Evolutionary conservation across 2,329 filamentous ascomycete species (phyloP), one percentile per base, ranked within the genome.

Genomic region (Neospermospora avenae): DNA sequence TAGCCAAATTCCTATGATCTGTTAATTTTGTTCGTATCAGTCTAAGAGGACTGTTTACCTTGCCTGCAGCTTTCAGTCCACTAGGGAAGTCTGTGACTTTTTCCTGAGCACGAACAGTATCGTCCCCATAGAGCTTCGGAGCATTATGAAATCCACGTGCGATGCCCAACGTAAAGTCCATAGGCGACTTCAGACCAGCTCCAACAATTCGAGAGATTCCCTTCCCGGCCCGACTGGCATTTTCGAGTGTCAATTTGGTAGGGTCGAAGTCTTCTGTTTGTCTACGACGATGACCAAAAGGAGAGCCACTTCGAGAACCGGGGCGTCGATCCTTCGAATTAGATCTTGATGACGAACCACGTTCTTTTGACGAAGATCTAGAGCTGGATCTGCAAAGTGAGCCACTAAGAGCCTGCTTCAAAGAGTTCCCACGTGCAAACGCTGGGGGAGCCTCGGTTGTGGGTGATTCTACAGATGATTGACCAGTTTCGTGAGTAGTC

Each of bases 101-200:
- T 1, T 80, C 66, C 35, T 66, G 59, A 3, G 61, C 61, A 1
- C 87, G 81, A 2, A 90, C 87, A 1, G 86, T 89, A 59, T 84
- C 80, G 66, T 90, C 87, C n/a, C 86, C 85, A 65, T 89, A 90
- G 0, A 89, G 77, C 42, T 67, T 68, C 1, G 84, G 86, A 0
- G 85, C 85, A 64, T 89, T 89, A 70, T 89, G 86, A 65, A 88
- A 89, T 1, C 87, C 87, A 66, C 88, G 84, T 0, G 84, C 84
- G 2, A 89, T 72, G 62, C 86, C 80, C 59, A 87, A 80, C 0
- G 86, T 86, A 1, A 84, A 81, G 59, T 63, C 62, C 41, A 68
- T 64, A 11, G 70, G 68, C 4, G 34, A 55, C 11, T 89, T 90
- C 61, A 93, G 79, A 4, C 89, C 84, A n/a, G 89, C 86, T 11